phyloP scores from a whole-genome alignment of 2,329 filamentous ascomycete species.

The Fusarium sp. region DNA sequence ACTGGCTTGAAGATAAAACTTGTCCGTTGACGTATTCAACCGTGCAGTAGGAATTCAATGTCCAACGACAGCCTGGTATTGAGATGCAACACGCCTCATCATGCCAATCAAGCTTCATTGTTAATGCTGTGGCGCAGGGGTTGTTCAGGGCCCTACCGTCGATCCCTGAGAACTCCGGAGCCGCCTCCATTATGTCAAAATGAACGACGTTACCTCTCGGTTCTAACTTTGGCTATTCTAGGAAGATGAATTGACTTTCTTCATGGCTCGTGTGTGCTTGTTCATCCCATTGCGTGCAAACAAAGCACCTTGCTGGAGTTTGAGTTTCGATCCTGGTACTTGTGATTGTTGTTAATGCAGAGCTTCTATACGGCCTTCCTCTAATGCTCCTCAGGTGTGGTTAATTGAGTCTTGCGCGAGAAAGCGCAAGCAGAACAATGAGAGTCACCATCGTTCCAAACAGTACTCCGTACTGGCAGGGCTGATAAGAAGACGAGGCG shows the following conservation, averaged over 20 bases:
- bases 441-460: slow-evolving; percentile 35
- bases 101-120: not conserved
- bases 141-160: slow-evolving; percentile 26
- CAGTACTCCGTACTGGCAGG: slow-evolving; percentile 25
- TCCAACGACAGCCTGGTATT: not conserved
- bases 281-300: slow-evolving; percentile 9
- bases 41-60: not conserved
- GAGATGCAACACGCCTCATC: slow-evolving; percentile 14
- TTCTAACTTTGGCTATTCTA: slow-evolving; percentile 37
- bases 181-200: slow-evolving; percentile 14
- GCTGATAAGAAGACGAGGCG: slow-evolving; percentile 24
- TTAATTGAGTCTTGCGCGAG: slow-evolving; percentile 5
- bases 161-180: slow-evolving; percentile 20
- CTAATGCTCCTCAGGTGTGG: not conserved
- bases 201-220: slow-evolving; percentile 16
- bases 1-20: not conserved
- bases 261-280: slow-evolving; percentile 36
- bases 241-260: slow-evolving; percentile 25
- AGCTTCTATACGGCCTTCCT: not conserved
- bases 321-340: not conserved
- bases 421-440: slow-evolving; percentile 9
- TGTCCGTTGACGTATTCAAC: slow-evolving; percentile 2
- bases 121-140: slow-evolving; percentile 25
- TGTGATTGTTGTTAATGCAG: not conserved
- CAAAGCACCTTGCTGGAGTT: slow-evolving; percentile 1